These are phyloP conservation scores for Lipomyces mesembrius DNA, from an alignment of 805 yeast species.

Conservation along the genomic window DNA sequence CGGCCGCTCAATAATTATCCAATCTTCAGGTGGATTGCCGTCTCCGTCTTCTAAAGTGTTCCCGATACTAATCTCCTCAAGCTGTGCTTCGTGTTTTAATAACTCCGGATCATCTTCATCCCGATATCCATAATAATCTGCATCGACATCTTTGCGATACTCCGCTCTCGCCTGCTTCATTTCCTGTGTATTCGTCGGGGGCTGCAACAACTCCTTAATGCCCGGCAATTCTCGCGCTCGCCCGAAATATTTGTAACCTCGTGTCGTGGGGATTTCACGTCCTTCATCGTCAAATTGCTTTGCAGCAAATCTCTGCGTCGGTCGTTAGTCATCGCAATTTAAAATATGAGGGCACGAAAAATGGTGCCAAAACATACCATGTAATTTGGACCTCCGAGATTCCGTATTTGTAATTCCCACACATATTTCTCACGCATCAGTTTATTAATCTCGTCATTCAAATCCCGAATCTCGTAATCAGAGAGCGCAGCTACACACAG, in stretches of 20 bases:
- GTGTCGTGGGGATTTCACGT: constrained; percentile 44
- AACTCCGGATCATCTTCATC: constrained; percentile 38
- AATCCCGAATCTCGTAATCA: constrained; percentile 68
- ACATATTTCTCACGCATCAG: constrained; percentile 67
- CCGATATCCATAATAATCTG: constrained; percentile 43
- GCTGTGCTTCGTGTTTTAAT: constrained; percentile 35
- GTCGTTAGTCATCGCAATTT: not conserved
- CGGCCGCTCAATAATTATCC: constrained; percentile 29
- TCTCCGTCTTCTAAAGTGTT: constrained; percentile 21
- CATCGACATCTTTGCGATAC: constrained; percentile 33
- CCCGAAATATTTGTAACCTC: constrained; percentile 78
- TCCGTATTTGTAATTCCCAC: constrained; percentile 77
- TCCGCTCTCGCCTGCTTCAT: constrained; percentile 10
- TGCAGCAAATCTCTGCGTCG: constrained; percentile 28
- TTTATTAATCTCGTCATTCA: constrained; percentile 74
- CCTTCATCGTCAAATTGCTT: constrained; percentile 38
- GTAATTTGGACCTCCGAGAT: constrained; percentile 77
- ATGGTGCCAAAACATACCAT: constrained; percentile 40
- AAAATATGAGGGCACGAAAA: constrained; percentile 26
- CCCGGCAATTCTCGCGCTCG: constrained; percentile 81
- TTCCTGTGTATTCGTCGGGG: constrained; percentile 39
- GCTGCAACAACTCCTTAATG: constrained; percentile 56
- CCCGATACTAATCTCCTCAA: constrained; percentile 28
- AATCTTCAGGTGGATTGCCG: constrained; percentile 19
- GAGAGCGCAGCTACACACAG: constrained; percentile 48